phyloP scores from a whole-genome alignment of 31 red algal species.

The Endocladia muricata region DNA sequence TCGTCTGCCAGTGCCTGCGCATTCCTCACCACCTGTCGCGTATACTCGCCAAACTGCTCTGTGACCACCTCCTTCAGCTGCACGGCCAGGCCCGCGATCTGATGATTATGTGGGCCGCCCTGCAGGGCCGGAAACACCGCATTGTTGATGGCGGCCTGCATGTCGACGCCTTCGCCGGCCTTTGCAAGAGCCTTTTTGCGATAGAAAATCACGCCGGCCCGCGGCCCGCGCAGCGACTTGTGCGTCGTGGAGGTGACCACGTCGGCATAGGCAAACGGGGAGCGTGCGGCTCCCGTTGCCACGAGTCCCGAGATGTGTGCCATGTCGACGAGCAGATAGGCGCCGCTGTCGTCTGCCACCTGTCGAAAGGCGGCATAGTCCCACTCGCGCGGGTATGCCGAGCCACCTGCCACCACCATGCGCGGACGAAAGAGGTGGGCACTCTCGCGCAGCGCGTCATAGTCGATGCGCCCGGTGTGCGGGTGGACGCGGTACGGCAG shows the following conservation, averaged over 20 bases:
- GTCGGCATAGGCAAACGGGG: conserved; percentile 90
- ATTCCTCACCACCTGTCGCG: conserved; percentile 77
- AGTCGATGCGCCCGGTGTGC: conserved; percentile 87
- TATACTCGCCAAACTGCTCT: conserved; percentile 62
- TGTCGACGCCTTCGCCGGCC: conserved; percentile 53
- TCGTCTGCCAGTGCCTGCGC: conserved; percentile 62
- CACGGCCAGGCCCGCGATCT: conserved; percentile 88
- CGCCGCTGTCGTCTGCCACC: conserved; percentile 82
- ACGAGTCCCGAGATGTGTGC: conserved; percentile 98
- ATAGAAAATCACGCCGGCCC: conserved; percentile 95
- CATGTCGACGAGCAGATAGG: conserved; percentile 97
- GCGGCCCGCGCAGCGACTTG: conserved; percentile 96
- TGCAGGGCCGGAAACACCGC: conserved; percentile 95
- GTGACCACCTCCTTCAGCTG: conserved; percentile 80
- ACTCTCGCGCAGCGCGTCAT: conserved; percentile 67
- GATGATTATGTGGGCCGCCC: conserved; percentile 94
- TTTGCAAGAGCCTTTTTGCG: conserved; percentile 50
- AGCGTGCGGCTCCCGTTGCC: conserved; percentile 63
- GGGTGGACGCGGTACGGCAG: conserved; percentile 86
- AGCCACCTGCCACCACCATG: conserved; percentile 87
- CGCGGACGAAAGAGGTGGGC: conserved; percentile 79
- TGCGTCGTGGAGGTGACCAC: conserved; percentile 96
- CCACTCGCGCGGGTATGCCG: conserved; percentile 98
- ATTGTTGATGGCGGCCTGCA: conserved; percentile 77
- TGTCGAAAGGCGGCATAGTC: conserved; percentile 87